These are phyloP conservation scores for Huiozyma naganishii DNA, from an alignment of 805 yeast genomes.

Conservation along the genomic window DNA sequence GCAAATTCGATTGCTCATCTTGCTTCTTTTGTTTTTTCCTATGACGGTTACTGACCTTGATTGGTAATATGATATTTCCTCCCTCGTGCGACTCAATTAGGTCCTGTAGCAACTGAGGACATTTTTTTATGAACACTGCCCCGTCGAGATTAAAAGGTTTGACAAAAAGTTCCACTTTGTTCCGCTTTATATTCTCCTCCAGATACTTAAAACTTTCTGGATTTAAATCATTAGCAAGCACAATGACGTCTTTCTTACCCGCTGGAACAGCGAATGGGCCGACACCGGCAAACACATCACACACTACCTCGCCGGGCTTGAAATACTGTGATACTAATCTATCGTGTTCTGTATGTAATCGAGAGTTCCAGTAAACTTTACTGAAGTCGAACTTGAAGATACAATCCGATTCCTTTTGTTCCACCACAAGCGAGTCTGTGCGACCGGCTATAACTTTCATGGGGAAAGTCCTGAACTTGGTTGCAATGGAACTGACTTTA, in stretches of 20 bases:
- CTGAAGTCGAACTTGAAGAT: conserved; percentile 77
- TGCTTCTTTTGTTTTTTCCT: conserved; percentile 29
- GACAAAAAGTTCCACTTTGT: conserved; percentile 53
- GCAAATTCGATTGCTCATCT: conserved; percentile 9
- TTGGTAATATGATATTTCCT: conserved; percentile 29
- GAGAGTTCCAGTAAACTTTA: conserved; percentile 94
- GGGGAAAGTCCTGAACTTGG: conserved; percentile 80
- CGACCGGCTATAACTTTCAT: conserved; percentile 93
- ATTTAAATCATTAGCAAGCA: conserved; percentile 86
- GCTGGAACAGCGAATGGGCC: conserved; percentile 98
- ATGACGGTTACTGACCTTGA: conserved; percentile 15
- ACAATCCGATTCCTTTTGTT: conserved; percentile 83
- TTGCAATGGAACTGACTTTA: conserved; percentile 76
- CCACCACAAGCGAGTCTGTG: conserved; percentile 51
- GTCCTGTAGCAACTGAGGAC: conserved; percentile 41
- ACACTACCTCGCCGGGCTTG: conserved; percentile 60
- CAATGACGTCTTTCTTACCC: conserved; percentile 69
- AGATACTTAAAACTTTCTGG: conserved; percentile 75
- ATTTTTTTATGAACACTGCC: conserved; percentile 57
- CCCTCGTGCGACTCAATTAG: conserved; percentile 32
- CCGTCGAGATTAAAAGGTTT: conserved; percentile 70
- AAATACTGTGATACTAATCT: conserved; percentile 54
- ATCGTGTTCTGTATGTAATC: conserved; percentile 88
- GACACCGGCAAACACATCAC: conserved; percentile 97
- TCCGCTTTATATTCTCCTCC: conserved; percentile 48